Percentiles rank a stretch among this genome's conserved stretches.
phyloP scores from a whole-genome alignment of 192 early-diverging fungal species.

The Gigaspora rosea region DNA sequence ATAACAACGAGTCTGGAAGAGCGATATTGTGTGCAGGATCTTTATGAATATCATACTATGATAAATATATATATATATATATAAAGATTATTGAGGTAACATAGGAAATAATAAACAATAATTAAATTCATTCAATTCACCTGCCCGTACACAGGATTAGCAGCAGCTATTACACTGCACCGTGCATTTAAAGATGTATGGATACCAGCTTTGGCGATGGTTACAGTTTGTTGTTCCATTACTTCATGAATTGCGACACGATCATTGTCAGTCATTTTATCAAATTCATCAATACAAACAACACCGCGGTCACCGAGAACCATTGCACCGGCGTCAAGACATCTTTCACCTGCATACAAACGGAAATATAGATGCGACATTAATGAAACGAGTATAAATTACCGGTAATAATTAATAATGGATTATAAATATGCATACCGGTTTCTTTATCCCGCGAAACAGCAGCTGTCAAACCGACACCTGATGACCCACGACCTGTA shows the following conservation, averaged over 20 bases:
- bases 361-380: background rate
- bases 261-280: slow-evolving; percentile 98
- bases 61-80: background rate
- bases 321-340: slow-evolving; percentile 98
- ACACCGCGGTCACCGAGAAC: slow-evolving; percentile 96
- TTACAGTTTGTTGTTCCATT: slow-evolving; percentile 99
- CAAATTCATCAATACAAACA: slow-evolving; percentile 99
- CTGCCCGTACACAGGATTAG: slow-evolving; percentile 91
- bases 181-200: slow-evolving; percentile 97
- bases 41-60: slow-evolving; percentile 81
- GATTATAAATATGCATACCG: slow-evolving; percentile 30
- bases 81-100: background rate
- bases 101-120: background rate
- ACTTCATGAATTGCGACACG: slow-evolving; percentile 99
- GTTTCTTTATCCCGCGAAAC: slow-evolving; percentile 95
- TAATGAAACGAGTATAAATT: background rate
- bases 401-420: background rate
- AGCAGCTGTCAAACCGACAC: slow-evolving; percentile 97
- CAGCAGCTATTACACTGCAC: slow-evolving; percentile 95
- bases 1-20: slow-evolving; percentile 92
- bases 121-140: background rate
- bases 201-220: slow-evolving; percentile 98
- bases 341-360: slow-evolving; percentile 62
- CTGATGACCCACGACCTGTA: slow-evolving; percentile 94
- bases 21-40: slow-evolving; percentile 93